Percentiles rank a stretch among this genome's conserved stretches.
phyloP scores from a whole-genome alignment of 2,329 filamentous ascomycete genomes.

The Cadophora sp. region DNA sequence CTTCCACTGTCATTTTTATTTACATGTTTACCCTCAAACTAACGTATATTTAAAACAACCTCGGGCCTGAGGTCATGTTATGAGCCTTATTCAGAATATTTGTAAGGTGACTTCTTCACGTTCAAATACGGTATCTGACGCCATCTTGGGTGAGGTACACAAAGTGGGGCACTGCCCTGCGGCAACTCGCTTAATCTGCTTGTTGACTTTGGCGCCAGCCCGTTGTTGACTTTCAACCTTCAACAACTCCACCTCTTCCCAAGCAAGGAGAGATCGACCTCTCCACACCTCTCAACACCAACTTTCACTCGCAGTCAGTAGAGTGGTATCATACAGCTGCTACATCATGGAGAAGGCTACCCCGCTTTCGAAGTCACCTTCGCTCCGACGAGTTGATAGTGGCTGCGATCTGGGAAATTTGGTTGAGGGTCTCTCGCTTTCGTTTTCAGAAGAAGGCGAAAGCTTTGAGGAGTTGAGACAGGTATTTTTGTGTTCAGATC shows the following conservation, averaged over 20 bases:
- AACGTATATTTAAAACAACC: too few species aligned
- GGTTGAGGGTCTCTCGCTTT: neutral
- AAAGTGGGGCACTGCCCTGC: neutral
- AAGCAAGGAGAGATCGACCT: neutral
- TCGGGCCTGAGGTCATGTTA: too few species aligned
- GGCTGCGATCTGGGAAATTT: neutral
- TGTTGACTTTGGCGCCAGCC: neutral
- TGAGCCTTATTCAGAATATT: too few species aligned
- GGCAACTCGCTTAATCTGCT: neutral
- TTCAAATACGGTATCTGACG: too few species aligned
- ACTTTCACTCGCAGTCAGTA: neutral
- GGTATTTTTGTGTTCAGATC: neutral
- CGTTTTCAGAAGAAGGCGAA: neutral
- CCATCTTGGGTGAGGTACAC: neutral
- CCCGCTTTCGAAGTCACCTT: neutral
- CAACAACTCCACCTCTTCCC: neutral
- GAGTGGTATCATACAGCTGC: neutral
- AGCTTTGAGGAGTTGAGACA: neutral
- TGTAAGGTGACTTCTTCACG: too few species aligned
- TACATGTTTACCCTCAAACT: too few species aligned
- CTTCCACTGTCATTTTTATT: too few species aligned
- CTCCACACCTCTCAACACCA: neutral
- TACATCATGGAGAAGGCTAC: neutral
- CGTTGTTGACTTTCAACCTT: slow-evolving; percentile 1
- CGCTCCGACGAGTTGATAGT: neutral